Percentiles rank a stretch among this genome's conserved stretches.
phyloP scores from a whole-genome alignment of 257 asterid species.

The Henckelia pumila region DNA sequence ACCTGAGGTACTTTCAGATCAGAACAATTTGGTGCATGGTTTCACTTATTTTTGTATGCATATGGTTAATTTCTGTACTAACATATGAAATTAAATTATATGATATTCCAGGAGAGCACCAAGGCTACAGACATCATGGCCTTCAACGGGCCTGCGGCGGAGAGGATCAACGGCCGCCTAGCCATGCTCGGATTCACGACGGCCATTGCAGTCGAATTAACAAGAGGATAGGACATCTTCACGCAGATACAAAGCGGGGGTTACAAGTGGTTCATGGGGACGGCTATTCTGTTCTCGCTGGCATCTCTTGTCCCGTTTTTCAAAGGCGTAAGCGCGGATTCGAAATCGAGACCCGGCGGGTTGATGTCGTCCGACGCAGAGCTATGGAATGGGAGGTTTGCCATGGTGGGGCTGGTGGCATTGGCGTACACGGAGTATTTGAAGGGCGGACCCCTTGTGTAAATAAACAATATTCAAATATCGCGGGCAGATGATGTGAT shows the following conservation, averaged over 20 bases:
- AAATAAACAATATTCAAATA: too few species aligned
- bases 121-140: slow-evolving; percentile 48
- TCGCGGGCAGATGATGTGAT: too few species aligned
- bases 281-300: slow-evolving; percentile 43
- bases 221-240: slow-evolving; percentile 57
- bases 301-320: slow-evolving; percentile 72
- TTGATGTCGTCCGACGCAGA: slow-evolving; percentile 67
- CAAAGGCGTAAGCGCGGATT: slow-evolving; percentile 53
- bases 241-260: slow-evolving; percentile 64
- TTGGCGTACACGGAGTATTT: too few species aligned
- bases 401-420: too few species aligned
- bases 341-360: slow-evolving; percentile 29
- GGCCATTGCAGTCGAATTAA: slow-evolving; percentile 63
- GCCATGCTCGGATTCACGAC: slow-evolving; percentile 80
- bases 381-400: slow-evolving; percentile 43
- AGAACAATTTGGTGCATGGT: too few species aligned
- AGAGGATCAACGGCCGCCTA: slow-evolving; percentile 75
- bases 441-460: too few species aligned
- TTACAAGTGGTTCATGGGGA: slow-evolving; percentile 45
- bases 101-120: slow-evolving; percentile 45
- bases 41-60: too few species aligned
- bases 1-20: too few species aligned
- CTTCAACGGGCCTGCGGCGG: slow-evolving; percentile 79
- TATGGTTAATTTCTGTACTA: too few species aligned
- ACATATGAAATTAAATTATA: too few species aligned